Evolutionary conservation across 768 basidiomycete genomes (phyloP), one percentile per base, ranked within the genome.

Genomic region (Rhodotorula graminis): DNA sequence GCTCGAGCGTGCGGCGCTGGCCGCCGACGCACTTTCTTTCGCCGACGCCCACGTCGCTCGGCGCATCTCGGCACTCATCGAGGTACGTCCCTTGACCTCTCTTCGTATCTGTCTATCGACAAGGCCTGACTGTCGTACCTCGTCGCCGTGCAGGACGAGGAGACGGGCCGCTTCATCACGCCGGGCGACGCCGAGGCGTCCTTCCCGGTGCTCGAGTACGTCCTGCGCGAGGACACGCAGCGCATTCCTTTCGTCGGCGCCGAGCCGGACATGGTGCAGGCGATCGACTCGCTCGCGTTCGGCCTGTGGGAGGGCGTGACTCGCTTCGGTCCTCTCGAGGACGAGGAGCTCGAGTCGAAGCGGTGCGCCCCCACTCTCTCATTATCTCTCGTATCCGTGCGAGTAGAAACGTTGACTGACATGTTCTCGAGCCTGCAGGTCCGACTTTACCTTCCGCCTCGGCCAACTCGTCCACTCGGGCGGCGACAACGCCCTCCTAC

Each of bases 71-170:
- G 53, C 47, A 3, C 47, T 47, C 12, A 42, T 72, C 46, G 63
- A 68, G 62, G 71, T 72, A 40, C 42, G 27, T 31, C n/a, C n/a
- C 1, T 21, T 4, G 9, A 4, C 33, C 19, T 23, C 21, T 58
- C 42, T n/a, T n/a, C n/a, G n/a, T n/a, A n/a, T n/a, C n/a, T n/a
- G n/a, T n/a, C n/a, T n/a, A n/a, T n/a, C n/a, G n/a, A n/a, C n/a
- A n/a, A n/a, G n/a, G n/a, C n/a, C n/a, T n/a, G n/a, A n/a, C n/a
- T n/a, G n/a, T n/a, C n/a, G n/a, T n/a, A n/a, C n/a, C n/a, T n/a
- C n/a, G n/a, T n/a, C n/a, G n/a, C n/a, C 44, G 81, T 82, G 21
- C 80, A 80, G 31, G 87, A 88, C 78, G 88, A 88, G 75, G 88
- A 88, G 78, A 74, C 85, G 50, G 89, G 87, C 11, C 83, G 86